Evolutionary conservation across 164 flowering plant species (phyloP), one percentile per base, ranked within the genome.

Genomic region (Magnolia sinica): DNA sequence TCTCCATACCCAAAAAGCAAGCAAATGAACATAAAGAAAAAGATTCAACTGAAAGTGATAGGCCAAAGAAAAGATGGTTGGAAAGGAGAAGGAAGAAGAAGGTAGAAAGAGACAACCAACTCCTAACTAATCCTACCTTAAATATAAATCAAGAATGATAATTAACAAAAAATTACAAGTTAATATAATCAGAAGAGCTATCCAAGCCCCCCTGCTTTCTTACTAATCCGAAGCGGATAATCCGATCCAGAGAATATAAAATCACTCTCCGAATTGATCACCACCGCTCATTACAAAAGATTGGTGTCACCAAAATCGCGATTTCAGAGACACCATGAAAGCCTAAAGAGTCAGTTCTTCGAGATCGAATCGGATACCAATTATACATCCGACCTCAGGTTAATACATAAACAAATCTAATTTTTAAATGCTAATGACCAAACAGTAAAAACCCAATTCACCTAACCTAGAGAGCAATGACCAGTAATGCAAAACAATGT

Each of bases 281-380:
- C 74, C 22, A 68, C 66, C 59, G 8, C 72, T 73, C 49, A 76
- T 55, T 76, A 83, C 78, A 52, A 74, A 80, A 77, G 81, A 71
- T 59, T 31, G 37, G 69, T 80, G 84, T 79, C 85, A 63, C 72
- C 29, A 81, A 69, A 68, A 24, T 37, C n/a, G 49, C 5, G 20
- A 24, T 29, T 27, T 29, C n/a, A 14, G 22, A 27, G 49, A 31
- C 51, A 16, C n/a, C 50, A 16, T 55, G 61, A 55, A 19, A 29
- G n/a, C 45, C 50, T 37, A 68, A 14, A 37, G 50, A 24, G 50
- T 37, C 50, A 68, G 45, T 68, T 16, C 18, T 55, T 68, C 50
- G 4, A 80, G 86, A 83, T 82, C 20, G 84, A 82, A 87, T 81
- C 83, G 84, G 78, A 83, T 77, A 76, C 84, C 86, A 81, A 80